These are phyloP conservation scores for Xylariaceae sp. DNA, from an alignment of 2,329 filamentous ascomycete species.

Conservation along the genomic window DNA sequence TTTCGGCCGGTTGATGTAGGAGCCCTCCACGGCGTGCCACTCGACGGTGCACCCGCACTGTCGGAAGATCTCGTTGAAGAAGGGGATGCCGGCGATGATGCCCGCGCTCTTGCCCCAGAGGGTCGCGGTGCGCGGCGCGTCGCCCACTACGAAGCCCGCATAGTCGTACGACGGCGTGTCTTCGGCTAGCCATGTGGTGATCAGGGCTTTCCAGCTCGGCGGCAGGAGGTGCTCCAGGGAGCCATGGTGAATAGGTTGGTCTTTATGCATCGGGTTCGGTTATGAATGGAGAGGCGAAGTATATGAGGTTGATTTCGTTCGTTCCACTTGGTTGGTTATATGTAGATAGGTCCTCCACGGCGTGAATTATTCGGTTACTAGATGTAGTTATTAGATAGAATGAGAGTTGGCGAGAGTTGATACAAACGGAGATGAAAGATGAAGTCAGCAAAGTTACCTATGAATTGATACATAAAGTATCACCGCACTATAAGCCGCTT, in stretches of 20 bases:
- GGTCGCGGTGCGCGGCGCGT: constrained; percentile 63
- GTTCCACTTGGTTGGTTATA: too few relatives aligned
- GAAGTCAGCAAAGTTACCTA: background rate
- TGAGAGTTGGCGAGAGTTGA: too few relatives aligned
- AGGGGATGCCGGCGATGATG: constrained; percentile 87
- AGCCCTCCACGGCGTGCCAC: constrained; percentile 83
- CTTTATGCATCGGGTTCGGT: constrained; percentile 24
- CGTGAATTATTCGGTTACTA: too few relatives aligned
- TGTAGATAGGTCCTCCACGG: too few relatives aligned
- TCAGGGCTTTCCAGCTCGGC: constrained; percentile 77
- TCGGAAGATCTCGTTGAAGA: constrained; percentile 90
- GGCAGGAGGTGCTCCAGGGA: constrained; percentile 73
- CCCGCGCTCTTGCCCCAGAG: constrained; percentile 74
- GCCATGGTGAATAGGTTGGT: constrained; percentile 44
- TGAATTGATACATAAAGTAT: background rate
- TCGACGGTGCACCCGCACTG: constrained; percentile 90
- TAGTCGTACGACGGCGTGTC: constrained; percentile 97
- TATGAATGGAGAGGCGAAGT: background rate
- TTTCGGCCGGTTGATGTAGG: constrained; percentile 63
- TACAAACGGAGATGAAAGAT: too few relatives aligned
- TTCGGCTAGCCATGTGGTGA: constrained; percentile 88
- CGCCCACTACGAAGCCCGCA: constrained; percentile 93
- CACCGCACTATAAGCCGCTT: constrained; percentile 24
- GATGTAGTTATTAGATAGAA: too few relatives aligned
- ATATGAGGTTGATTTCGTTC: too few relatives aligned